Evolutionary conservation across 2,329 filamentous ascomycete species (phyloP).

Genomic region (Colletotrichum sansevieriae): DNA sequence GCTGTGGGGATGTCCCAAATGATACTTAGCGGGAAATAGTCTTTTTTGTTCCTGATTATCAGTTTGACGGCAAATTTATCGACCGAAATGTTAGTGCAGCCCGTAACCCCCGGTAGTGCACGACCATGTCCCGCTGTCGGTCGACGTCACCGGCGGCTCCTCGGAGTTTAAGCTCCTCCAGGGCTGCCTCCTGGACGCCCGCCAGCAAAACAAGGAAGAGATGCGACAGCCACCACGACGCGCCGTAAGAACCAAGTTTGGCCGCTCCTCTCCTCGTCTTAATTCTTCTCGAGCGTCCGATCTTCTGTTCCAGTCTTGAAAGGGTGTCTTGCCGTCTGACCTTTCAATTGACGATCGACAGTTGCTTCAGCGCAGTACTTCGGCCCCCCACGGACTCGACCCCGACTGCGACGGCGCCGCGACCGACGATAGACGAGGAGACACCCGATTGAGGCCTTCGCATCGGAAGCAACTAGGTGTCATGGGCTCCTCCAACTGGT

Average conservation of each 20-base stretch:
- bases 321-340: neutral
- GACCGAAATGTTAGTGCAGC: neutral
- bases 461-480: neutral
- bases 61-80: fast-evolving
- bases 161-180: constrained; percentile 16
- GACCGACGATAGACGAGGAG: neutral
- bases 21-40: neutral
- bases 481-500: constrained; percentile 50
- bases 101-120: neutral
- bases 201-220: constrained; percentile 33
- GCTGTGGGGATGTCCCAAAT: constrained; percentile 6
- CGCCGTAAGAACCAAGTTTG: neutral
- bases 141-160: constrained; percentile 35
- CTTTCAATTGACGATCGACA: neutral
- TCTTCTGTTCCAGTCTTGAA: neutral
- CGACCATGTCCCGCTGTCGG: constrained; percentile 11
- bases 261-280: neutral
- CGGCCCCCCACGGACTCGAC: neutral
- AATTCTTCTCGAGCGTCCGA: neutral
- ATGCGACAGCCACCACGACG: constrained; percentile 15
- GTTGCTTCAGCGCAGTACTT: neutral
- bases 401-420: neutral
- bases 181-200: neutral
- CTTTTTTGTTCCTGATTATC: constrained; percentile 7
- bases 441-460: neutral